Conservation (phyloP, 2,329 filamentous ascomycete genomes). For the Sordariomycetes sp. region DNA sequence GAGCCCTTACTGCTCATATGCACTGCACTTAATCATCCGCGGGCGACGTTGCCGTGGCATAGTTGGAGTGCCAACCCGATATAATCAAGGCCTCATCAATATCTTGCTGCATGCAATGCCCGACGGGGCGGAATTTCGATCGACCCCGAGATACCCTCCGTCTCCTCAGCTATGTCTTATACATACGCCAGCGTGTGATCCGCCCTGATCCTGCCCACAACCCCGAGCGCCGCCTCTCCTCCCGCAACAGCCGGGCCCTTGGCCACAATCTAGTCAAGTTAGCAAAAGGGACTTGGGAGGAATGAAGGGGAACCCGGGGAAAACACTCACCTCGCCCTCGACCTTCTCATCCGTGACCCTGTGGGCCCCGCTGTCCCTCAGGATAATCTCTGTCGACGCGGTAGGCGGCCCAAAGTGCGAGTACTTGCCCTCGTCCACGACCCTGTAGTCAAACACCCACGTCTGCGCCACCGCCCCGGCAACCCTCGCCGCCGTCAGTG, state of each 20-base stretch:
- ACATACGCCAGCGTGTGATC: constrained; percentile 62
- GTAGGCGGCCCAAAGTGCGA: constrained; percentile 76
- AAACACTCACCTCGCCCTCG: constrained; percentile 49
- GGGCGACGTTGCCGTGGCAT: too few relatives aligned
- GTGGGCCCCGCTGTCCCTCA: constrained; percentile 50
- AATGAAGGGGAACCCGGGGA: neutral
- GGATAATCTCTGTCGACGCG: constrained; percentile 66
- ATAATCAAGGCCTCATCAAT: neutral
- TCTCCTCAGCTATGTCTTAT: constrained; percentile 12
- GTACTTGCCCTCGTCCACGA: constrained; percentile 24
- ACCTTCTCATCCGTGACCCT: constrained; percentile 54
- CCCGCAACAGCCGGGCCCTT: constrained; percentile 65
- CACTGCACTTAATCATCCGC: too few relatives aligned
- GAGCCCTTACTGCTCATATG: too few relatives aligned
- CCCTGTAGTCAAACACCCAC: constrained; percentile 77
- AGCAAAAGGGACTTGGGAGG: neutral
- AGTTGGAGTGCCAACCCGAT: too few relatives aligned
- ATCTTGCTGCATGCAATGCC: neutral
- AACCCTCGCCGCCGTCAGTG: constrained; percentile 70
- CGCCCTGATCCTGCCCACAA: constrained; percentile 53
- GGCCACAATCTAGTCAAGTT: constrained; percentile 48
- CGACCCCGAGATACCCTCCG: neutral
- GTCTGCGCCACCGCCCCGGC: constrained; percentile 86
- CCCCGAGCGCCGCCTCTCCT: constrained; percentile 51
- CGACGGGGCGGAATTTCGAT: neutral